These are phyloP conservation scores for Epichloe gansuensis DNA, from an alignment of 2,329 filamentous ascomycete genomes.

Conservation along the genomic window DNA sequence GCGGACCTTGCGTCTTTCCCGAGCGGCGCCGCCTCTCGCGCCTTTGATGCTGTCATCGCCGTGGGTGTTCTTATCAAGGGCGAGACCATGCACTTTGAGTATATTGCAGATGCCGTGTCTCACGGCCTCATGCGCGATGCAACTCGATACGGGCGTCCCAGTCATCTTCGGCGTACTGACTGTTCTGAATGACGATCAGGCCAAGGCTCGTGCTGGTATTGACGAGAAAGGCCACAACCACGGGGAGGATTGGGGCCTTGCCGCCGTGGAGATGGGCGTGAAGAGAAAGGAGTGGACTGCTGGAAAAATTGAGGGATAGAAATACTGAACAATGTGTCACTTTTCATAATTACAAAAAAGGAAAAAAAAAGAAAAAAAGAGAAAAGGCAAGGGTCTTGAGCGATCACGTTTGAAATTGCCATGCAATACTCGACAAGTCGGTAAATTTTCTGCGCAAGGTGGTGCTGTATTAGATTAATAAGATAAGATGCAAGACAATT, in stretches of 20 bases:
- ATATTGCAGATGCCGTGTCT: slow-evolving; percentile 84
- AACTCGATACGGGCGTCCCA: slow-evolving; percentile 77
- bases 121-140: slow-evolving; percentile 91
- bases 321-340: too few species aligned
- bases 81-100: slow-evolving; percentile 99
- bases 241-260: slow-evolving; percentile 89
- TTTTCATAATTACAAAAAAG: background rate
- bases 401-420: background rate
- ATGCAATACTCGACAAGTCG: too few species aligned
- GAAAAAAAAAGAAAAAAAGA: too few species aligned
- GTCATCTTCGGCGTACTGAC: slow-evolving; percentile 90
- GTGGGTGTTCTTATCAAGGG: slow-evolving; percentile 97
- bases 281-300: slow-evolving; percentile 78
- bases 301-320: slow-evolving; percentile 43
- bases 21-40: slow-evolving; percentile 32
- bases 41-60: slow-evolving; percentile 90
- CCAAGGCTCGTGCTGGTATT: slow-evolving; percentile 70
- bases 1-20: slow-evolving; percentile 50
- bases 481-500: background rate
- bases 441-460: too few species aligned
- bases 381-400: background rate
- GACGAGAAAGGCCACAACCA: slow-evolving; percentile 67
- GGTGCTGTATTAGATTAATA: background rate
- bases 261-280: slow-evolving; percentile 84
- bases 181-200: slow-evolving; percentile 79